Percentiles rank a stretch among this genome's conserved stretches.
Conservation (phyloP, 2,329 filamentous ascomycete species). For the Ceratocystis destructans region DNA sequence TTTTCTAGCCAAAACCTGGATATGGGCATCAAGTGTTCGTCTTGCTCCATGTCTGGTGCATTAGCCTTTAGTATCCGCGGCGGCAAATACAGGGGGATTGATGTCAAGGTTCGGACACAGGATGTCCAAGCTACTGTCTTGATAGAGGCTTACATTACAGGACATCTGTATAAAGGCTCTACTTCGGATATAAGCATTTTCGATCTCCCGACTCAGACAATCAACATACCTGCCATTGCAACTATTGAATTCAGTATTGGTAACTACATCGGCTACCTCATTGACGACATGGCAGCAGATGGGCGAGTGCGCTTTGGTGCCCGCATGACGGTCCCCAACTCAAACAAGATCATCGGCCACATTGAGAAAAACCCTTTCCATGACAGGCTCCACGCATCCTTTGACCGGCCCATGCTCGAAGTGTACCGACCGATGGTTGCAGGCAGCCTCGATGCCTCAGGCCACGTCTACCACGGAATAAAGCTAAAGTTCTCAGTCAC, state of each 20-base stretch:
- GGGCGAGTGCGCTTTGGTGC: constrained; percentile 7
- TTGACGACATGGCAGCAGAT: constrained; percentile 4
- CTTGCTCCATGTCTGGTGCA: background rate
- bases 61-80: background rate
- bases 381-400: background rate
- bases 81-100: background rate
- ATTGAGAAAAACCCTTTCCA: background rate
- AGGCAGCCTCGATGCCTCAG: constrained; percentile 7
- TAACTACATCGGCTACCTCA: constrained; percentile 13
- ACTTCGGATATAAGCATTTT: constrained; percentile 1
- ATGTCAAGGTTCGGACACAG: constrained; percentile 4
- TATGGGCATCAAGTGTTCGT: constrained; percentile 6
- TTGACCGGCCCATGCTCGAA: constrained; percentile 2
- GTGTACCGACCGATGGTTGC: constrained; percentile 7
- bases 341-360: constrained; percentile 7
- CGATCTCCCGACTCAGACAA: background rate
- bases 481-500: background rate
- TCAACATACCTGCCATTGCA: background rate
- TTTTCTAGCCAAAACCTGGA: background rate
- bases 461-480: constrained; percentile 3
- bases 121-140: constrained; percentile 2
- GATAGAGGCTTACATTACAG: constrained; percentile 8
- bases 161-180: background rate
- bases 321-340: constrained; percentile 16
- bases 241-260: background rate